These are phyloP conservation scores for Chenopodium suecicum DNA, from an alignment of 148 eudicot species.

Conservation along the genomic window DNA sequence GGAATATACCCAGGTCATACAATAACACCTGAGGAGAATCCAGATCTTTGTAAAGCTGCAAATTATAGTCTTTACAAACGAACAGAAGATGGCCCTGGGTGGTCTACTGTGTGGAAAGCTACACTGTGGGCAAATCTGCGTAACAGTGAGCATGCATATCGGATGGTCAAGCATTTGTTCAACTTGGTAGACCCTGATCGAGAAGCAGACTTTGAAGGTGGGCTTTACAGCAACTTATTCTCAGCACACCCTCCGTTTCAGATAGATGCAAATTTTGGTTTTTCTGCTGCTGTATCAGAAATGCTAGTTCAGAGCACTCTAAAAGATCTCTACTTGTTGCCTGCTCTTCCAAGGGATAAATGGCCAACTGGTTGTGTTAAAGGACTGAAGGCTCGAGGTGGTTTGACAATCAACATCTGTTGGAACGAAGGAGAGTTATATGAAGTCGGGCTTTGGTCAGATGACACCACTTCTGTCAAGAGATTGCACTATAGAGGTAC, in stretches of 20 bases:
- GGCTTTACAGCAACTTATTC: conserved; percentile 78
- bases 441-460: conserved; percentile 63
- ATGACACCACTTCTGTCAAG: conserved; percentile 28
- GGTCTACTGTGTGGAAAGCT: conserved; percentile 92
- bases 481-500: conserved; percentile 60
- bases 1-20: conserved; percentile 83
- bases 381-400: conserved; percentile 87
- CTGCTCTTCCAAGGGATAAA: conserved; percentile 81
- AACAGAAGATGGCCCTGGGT: conserved; percentile 92
- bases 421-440: conserved; percentile 79
- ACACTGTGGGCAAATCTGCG: conserved; percentile 73
- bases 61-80: conserved; percentile 57
- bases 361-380: conserved; percentile 79
- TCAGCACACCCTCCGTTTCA: conserved; percentile 94
- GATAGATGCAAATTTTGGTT: conserved; percentile 90
- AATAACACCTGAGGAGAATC: conserved; percentile 58
- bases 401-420: conserved; percentile 70
- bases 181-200: conserved; percentile 72
- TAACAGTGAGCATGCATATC: conserved; percentile 62
- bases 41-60: conserved; percentile 84
- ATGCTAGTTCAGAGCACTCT: conserved; percentile 89
- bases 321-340: conserved; percentile 73
- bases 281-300: conserved; percentile 81
- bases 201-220: conserved; percentile 64
- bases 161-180: conserved; percentile 76